Percentiles rank a stretch among this genome's conserved stretches.
Conservation (phyloP, 2,329 filamentous ascomycete species). For the Neodidymelliopsis sp. region DNA sequence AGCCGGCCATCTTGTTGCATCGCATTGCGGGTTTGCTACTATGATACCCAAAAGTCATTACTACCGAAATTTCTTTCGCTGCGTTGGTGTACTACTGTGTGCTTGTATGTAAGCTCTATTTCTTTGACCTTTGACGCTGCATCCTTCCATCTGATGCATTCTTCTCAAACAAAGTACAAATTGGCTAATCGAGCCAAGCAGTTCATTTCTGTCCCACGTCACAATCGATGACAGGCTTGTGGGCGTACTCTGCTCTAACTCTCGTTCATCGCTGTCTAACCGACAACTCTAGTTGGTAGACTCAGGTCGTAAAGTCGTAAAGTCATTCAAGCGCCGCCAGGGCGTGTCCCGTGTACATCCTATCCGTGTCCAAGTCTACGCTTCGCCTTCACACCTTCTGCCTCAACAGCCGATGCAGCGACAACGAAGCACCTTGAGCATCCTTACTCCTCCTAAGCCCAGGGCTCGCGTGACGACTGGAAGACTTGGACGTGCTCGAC, state of each 20-base stretch:
- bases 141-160: too few species aligned
- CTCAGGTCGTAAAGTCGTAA: slow-evolving; percentile 11
- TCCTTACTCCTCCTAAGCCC: slow-evolving; percentile 10
- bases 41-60: slow-evolving; percentile 15
- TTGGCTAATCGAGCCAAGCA: too few species aligned
- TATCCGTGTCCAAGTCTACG: neutral
- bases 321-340: slow-evolving; percentile 4
- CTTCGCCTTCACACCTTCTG: slow-evolving; percentile 11
- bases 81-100: too few species aligned
- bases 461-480: slow-evolving; percentile 10
- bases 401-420: slow-evolving; percentile 11
- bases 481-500: slow-evolving; percentile 14
- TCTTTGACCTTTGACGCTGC: too few species aligned
- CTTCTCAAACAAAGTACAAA: too few species aligned
- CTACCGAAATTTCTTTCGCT: too few species aligned
- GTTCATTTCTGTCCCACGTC: too few species aligned
- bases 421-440: slow-evolving; percentile 13
- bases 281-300: neutral
- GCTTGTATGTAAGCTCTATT: too few species aligned
- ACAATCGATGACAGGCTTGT: too few species aligned
- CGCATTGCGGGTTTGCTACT: slow-evolving; percentile 13
- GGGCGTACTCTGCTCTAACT: too few species aligned
- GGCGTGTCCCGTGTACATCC: neutral
- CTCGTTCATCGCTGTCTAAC: neutral
- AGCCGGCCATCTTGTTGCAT: slow-evolving; percentile 5